Base-by-base conservation (phyloP, 306 rosid species). In the Dryas alaskensis region DNA sequence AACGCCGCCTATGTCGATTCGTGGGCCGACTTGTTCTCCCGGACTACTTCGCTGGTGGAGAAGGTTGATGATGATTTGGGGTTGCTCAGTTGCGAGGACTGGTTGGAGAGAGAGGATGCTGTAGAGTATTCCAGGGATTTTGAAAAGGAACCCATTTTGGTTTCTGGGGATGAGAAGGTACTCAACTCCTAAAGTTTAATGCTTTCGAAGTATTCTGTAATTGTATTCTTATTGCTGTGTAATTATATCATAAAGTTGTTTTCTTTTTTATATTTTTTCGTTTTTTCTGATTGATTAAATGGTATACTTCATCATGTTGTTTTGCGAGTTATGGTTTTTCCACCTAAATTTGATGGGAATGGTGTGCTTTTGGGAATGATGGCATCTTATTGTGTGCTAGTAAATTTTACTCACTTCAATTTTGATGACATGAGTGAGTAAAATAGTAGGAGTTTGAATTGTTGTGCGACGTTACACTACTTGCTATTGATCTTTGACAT, bases 21-120 rank as follows among this genome's bases (percentile, higher is more conserved):
- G 5, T 76, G 81, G 80, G 82, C 96, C 59, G 93, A 92, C 75
- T 75, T 88, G 59, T 87, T 95, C 88, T 73, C 82, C 60, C 81
- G 83, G 50, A 51, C 87, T 2, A 7, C 67, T 19, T 4, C 8
- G 73, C 68, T 60, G 19, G 67, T 81, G 40, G 79, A 55, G 58
- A 45, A 60, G 70, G 75, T 12, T 13, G 47, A 11, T 66, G 88
- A 76, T 69, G 73, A 47, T 73, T 74, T 82, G 69, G 89, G 82
- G n/a, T 69, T 77, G 50, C 85, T 64, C 65, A 79, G 78, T 4
- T 94, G 99, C 42, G 96, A 94, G 84, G 81, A 78, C 47, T 94
- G 96, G 97, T 81, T 94, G 84, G 96, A 90, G 82, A 88, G 77
- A 63, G 97, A 82, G 66, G 99, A 92, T 55, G 84, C 86, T 73